phyloP scores from a whole-genome alignment of 257 asterid species.

The Forsythia viridissima region DNA sequence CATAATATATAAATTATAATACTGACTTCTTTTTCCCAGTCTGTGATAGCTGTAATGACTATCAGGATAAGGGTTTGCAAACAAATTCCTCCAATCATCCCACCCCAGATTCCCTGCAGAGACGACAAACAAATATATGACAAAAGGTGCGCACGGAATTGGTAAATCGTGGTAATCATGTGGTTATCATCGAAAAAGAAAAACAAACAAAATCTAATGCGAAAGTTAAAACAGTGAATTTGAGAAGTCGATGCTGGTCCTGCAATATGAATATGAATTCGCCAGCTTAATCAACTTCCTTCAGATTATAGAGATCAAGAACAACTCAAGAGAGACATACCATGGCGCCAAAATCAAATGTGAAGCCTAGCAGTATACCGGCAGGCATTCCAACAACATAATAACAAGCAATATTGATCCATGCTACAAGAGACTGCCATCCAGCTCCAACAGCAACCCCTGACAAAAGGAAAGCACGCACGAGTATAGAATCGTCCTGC shows the following conservation, averaged over 20 bases:
- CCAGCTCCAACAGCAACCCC: constrained; percentile 98
- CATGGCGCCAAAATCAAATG: constrained; percentile 51
- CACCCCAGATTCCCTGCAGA: constrained; percentile 88
- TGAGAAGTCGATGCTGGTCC: not conserved
- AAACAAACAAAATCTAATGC: not conserved
- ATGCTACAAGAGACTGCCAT: constrained; percentile 83
- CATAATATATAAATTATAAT: not conserved
- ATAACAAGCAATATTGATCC: constrained; percentile 67
- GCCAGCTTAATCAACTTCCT: not conserved
- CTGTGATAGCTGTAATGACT: constrained; percentile 47
- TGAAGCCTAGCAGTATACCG: constrained; percentile 68
- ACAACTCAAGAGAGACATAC: constrained; percentile 24
- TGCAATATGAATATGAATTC: not conserved
- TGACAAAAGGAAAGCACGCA: constrained; percentile 6
- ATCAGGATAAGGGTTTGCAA: constrained; percentile 75
- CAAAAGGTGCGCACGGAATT: no score
- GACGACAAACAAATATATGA: not conserved
- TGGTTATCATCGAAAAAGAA: not conserved
- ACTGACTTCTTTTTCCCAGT: constrained; percentile 81
- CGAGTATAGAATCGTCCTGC: not conserved
- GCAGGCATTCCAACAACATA: constrained; percentile 79
- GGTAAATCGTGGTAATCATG: no score
- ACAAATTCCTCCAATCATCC: constrained; percentile 74
- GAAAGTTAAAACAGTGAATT: not conserved
- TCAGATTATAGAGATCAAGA: not conserved